phyloP scores from a whole-genome alignment of 352 stramenopile genomes.

The Thalassiosira oceanica region DNA sequence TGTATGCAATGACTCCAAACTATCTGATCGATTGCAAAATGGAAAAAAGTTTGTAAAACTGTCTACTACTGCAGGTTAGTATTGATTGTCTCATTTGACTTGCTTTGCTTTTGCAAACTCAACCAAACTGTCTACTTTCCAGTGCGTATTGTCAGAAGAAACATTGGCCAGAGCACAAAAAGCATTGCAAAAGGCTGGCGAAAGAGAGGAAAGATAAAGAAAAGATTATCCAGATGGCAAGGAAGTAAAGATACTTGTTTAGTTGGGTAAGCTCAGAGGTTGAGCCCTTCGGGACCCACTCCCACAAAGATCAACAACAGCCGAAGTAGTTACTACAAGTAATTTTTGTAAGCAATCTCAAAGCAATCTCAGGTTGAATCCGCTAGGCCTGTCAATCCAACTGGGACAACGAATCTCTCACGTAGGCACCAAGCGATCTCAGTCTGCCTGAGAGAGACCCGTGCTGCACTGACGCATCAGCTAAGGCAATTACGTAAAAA shows the following conservation, averaged over 20 bases:
- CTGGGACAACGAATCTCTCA: slow-evolving; percentile 65
- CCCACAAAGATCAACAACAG: too few species aligned
- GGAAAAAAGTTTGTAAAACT: background rate
- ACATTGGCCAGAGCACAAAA: slow-evolving; percentile 5
- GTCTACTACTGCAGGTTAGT: too few species aligned
- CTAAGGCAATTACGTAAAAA: slow-evolving; percentile 75
- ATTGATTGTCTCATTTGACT: too few species aligned
- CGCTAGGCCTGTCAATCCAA: too few species aligned
- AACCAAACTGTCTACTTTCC: background rate
- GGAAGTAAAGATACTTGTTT: too few species aligned
- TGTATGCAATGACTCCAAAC: background rate
- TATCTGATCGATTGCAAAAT: background rate
- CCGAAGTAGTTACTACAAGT: too few species aligned
- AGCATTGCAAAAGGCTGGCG: slow-evolving; percentile 8
- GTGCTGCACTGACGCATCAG: slow-evolving; percentile 53
- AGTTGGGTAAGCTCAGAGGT: too few species aligned
- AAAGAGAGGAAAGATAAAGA: slow-evolving; percentile 15
- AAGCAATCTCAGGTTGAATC: too few species aligned
- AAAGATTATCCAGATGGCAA: slow-evolving; percentile 7
- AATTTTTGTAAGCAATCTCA: too few species aligned
- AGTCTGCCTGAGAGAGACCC: slow-evolving; percentile 67
- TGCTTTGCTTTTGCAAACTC: background rate
- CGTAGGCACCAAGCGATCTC: slow-evolving; percentile 55
- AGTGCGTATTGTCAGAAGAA: background rate
- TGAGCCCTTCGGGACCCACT: too few species aligned